Conservation (phyloP, 139 green algal genomes). For the Raphidocelis subcapitata region DNA sequence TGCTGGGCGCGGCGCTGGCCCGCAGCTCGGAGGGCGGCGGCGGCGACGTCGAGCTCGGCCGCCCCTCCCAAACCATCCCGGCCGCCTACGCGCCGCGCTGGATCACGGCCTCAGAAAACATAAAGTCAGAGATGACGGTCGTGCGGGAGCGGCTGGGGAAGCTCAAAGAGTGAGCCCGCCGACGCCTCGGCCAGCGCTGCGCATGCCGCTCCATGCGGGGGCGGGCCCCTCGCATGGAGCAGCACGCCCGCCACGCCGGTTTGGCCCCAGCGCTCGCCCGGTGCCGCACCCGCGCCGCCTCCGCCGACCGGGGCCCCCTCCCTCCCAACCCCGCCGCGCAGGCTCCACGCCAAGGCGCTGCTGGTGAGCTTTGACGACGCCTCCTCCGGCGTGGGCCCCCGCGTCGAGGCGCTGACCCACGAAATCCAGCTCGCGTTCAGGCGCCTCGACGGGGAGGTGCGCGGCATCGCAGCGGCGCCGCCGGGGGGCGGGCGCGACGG, state of each 20-base stretch:
- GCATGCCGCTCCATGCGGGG: too few relatives aligned
- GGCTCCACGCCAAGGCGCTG: slow-evolving; percentile 52
- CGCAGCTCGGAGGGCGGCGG: too few relatives aligned
- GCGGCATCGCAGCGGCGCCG: slow-evolving; percentile 25
- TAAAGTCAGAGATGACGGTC: slow-evolving; percentile 49
- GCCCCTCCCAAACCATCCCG: slow-evolving; percentile 1
- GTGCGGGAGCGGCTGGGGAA: slow-evolving; percentile 52
- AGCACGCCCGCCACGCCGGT: too few relatives aligned
- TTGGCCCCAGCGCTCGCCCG: too few relatives aligned
- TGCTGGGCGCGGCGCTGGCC: slow-evolving; percentile 50
- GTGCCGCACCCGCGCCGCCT: too few relatives aligned
- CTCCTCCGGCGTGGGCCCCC: slow-evolving; percentile 34
- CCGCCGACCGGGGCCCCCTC: neutral
- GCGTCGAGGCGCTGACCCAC: slow-evolving; percentile 47
- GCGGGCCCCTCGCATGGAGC: too few relatives aligned
- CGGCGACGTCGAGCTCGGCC: slow-evolving; percentile 45
- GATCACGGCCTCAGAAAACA: slow-evolving; percentile 46
- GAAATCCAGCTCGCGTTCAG: slow-evolving; percentile 49
- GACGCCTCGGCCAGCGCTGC: too few relatives aligned
- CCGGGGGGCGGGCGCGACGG: neutral
- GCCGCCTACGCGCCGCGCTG: slow-evolving; percentile 36
- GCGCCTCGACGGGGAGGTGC: slow-evolving; percentile 50
- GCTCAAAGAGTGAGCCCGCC: slow-evolving; percentile 61
- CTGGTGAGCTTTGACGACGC: slow-evolving; percentile 53
- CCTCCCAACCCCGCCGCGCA: slow-evolving; percentile 2